phyloP scores from a whole-genome alignment of 2,329 filamentous ascomycete genomes.

The Trichoderma sp. region DNA sequence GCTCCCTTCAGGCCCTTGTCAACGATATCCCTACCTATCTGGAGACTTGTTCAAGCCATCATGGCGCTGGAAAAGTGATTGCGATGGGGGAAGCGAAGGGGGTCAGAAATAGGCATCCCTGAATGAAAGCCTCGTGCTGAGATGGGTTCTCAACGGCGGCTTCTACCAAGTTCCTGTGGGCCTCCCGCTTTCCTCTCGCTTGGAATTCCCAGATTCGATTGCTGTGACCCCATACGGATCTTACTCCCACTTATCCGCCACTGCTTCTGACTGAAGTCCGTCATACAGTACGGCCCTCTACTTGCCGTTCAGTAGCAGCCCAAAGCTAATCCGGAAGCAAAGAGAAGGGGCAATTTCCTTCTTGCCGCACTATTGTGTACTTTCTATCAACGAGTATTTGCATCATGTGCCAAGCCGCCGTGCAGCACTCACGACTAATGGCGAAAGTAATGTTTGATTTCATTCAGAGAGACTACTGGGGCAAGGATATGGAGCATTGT shows the following conservation, averaged over 20 bases:
- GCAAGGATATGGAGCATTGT: background rate
- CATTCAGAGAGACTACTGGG: background rate
- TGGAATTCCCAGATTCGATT: slow-evolving; percentile 8
- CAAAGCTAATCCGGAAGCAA: background rate
- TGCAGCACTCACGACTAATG: background rate
- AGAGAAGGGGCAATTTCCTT: background rate
- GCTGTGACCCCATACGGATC: slow-evolving; percentile 1
- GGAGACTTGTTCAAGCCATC: background rate
- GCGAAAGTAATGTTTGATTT: background rate
- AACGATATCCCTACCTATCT: background rate
- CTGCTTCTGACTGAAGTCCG: background rate
- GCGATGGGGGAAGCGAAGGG: background rate
- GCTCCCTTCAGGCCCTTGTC: background rate
- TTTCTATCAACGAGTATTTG: background rate
- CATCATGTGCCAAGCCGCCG: background rate
- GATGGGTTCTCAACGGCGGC: background rate
- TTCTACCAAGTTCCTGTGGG: background rate
- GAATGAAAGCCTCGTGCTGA: background rate
- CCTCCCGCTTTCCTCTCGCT: slow-evolving; percentile 7
- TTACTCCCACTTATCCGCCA: background rate
- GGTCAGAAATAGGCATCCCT: no score
- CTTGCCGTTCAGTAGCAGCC: background rate
- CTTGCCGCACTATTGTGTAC: background rate
- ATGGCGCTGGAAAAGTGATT: background rate
- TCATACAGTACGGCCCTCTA: background rate